A percentile compares a stretch with the other conserved stretches of the same genome.
Conservation (phyloP, 2,329 filamentous ascomycete species). For the Penicillium sp. region DNA sequence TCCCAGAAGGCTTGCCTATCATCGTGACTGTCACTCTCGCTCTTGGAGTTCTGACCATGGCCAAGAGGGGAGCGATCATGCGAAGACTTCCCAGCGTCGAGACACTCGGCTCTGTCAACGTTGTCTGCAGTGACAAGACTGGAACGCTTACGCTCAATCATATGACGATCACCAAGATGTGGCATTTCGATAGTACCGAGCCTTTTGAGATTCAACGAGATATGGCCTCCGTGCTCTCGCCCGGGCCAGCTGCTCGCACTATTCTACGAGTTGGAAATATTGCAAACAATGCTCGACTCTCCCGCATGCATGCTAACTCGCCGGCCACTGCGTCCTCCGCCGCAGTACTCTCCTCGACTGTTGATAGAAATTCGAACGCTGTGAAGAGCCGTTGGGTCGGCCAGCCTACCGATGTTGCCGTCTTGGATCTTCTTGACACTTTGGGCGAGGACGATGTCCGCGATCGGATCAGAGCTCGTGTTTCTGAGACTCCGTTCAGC, state of each 20-base stretch:
- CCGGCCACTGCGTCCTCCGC: slow-evolving; percentile 69
- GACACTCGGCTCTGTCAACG: slow-evolving; percentile 95
- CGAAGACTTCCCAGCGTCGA: slow-evolving; percentile 95
- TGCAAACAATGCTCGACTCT: slow-evolving; percentile 87
- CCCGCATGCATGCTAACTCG: slow-evolving; percentile 67
- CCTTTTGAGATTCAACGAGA: slow-evolving; percentile 59
- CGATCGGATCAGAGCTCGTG: slow-evolving; percentile 76
- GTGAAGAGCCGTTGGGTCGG: slow-evolving; percentile 89
- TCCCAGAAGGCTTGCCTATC: slow-evolving; percentile 93
- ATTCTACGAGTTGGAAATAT: slow-evolving; percentile 93
- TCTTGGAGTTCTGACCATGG: slow-evolving; percentile 94
- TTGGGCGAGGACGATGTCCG: slow-evolving; percentile 91
- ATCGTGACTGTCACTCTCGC: slow-evolving; percentile 97
- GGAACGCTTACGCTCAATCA: slow-evolving; percentile 96
- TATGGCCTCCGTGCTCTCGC: slow-evolving; percentile 50
- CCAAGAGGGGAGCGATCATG: slow-evolving; percentile 90
- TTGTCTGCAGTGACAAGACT: slow-evolving; percentile 99
- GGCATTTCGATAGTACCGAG: slow-evolving; percentile 73
- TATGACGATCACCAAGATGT: slow-evolving; percentile 96
- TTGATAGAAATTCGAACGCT: slow-evolving; percentile 59
- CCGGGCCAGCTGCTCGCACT: slow-evolving; percentile 71
- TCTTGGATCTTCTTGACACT: slow-evolving; percentile 85
- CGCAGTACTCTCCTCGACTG: slow-evolving; percentile 81
- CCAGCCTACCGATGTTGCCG: slow-evolving; percentile 95
- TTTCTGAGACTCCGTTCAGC: slow-evolving; percentile 88